Evolutionary conservation across 345 rosid species (phyloP), one percentile per base, ranked within the genome.

Genomic region (Corymbia maculata): DNA sequence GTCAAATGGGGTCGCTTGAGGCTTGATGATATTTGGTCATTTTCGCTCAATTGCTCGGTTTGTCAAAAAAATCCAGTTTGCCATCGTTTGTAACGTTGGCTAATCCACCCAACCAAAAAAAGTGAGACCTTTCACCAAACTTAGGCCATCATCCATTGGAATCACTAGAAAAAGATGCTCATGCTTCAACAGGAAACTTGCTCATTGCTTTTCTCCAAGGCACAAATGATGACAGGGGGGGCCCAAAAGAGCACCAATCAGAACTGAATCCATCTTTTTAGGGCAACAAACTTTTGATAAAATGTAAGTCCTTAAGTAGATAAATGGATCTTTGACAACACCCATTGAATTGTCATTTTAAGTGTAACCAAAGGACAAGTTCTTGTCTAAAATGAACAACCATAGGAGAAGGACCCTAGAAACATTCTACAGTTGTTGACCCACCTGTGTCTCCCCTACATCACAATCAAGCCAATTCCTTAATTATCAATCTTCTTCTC

Each of bases 1-100:
- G 13, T 12, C n/a, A 75, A 5, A 11, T 75, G 26, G 19, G 82
- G 0, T 75, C 36, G 22, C 8, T 6, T 36, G 26, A 75, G 49
- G 4, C 19, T 47, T 36, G 82, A 75, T 5, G 82, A 36, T 19
- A 5, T 75, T 36, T 36, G 49, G 6, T 66, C 79, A 66, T 30
- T 66, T 66, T 1, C 0, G 6, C 44, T 70, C 10, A 16, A 17
- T 70, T 2, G 6, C 47, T 36, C 2, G 21, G 0, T 36, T 36
- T 70, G 4, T 70, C 47, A 10, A 9, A 70, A 59, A 70, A 28
- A 42, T 9, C 8, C 8, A 4, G 5, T 17, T 6, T 70, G 47
- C 26, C 45, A 8, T 70, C 17, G 47, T 70, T 17, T 36, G 36
- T 17, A 2, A 26, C 2, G 82, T 70, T 70, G 26, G 82, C 82